These are phyloP conservation scores for Cyclotella kingstonii DNA, from an alignment of 108 stramenopile genomes.

Conservation along the genomic window DNA sequence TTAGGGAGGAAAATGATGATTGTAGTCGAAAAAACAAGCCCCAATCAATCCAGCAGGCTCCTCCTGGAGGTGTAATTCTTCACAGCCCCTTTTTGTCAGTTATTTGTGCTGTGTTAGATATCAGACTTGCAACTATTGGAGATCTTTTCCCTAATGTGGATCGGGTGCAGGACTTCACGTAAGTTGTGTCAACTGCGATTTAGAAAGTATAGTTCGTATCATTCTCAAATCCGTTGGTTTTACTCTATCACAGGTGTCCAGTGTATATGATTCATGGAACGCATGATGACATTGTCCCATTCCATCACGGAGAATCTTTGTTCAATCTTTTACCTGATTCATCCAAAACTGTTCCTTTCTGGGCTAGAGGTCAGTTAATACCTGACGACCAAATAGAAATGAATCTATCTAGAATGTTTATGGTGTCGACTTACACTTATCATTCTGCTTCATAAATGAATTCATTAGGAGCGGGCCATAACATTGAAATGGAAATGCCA, in stretches of 20 bases:
- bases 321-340: slow-evolving; percentile 54
- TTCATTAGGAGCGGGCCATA: slow-evolving; percentile 51
- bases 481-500: slow-evolving; percentile 50
- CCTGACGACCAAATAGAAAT: too few relatives aligned
- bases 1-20: slow-evolving; percentile 5
- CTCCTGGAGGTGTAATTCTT: slow-evolving; percentile 57
- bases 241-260: slow-evolving; percentile 40
- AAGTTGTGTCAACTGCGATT: too few relatives aligned
- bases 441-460: not conserved
- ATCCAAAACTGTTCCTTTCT: slow-evolving; percentile 67
- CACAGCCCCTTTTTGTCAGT: slow-evolving; percentile 60
- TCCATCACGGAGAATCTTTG: slow-evolving; percentile 65
- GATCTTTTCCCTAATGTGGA: slow-evolving; percentile 85
- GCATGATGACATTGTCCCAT: slow-evolving; percentile 75
- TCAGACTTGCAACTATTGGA: slow-evolving; percentile 74
- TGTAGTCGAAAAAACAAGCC: not conserved
- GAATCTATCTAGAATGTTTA: too few relatives aligned
- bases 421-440: not conserved
- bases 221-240: not conserved
- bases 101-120: slow-evolving; percentile 73
- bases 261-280: slow-evolving; percentile 76
- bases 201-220: too few relatives aligned
- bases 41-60: not conserved
- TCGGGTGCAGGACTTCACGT: slow-evolving; percentile 44
- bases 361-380: slow-evolving; percentile 51